Conservation (phyloP, 768 basidiomycete species). For the Collybiopsis luxurians region DNA sequence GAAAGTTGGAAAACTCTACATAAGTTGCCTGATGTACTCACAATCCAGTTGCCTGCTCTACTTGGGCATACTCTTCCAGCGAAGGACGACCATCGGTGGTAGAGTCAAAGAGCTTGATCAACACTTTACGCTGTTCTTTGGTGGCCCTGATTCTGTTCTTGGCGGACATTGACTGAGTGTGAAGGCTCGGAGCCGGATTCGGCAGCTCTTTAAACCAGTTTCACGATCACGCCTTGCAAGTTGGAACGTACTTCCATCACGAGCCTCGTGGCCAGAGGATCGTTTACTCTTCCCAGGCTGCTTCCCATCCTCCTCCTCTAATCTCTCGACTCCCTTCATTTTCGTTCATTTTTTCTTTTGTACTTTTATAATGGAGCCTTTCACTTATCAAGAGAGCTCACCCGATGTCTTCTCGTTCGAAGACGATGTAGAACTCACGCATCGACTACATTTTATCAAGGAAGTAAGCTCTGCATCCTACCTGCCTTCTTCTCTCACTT, state of each 20-base stretch:
- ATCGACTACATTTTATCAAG: conserved; percentile 67
- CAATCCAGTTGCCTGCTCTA: background rate
- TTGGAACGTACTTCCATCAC: background rate
- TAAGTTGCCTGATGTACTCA: background rate
- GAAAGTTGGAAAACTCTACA: background rate
- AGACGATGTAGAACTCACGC: conserved; percentile 42
- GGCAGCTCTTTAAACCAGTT: background rate
- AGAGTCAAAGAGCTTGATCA: background rate
- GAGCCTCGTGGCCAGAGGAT: background rate
- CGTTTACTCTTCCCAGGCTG: background rate
- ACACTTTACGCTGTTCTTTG: background rate
- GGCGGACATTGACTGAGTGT: background rate
- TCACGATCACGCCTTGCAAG: background rate
- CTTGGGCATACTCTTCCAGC: background rate
- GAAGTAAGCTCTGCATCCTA: conserved; percentile 44
- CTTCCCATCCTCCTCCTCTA: background rate
- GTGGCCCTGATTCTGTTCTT: background rate
- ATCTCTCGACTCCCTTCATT: conserved; percentile 27
- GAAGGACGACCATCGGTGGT: background rate
- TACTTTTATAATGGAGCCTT: conserved; percentile 7
- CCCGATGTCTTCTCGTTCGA: conserved; percentile 50
- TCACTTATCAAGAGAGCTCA: background rate
- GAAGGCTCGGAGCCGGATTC: background rate
- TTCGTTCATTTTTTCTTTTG: conserved; percentile 11
- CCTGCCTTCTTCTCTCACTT: conserved; percentile 8